These are phyloP conservation scores for Podila epigama DNA, from an alignment of 192 early-diverging fungal species.

Conservation along the genomic window DNA sequence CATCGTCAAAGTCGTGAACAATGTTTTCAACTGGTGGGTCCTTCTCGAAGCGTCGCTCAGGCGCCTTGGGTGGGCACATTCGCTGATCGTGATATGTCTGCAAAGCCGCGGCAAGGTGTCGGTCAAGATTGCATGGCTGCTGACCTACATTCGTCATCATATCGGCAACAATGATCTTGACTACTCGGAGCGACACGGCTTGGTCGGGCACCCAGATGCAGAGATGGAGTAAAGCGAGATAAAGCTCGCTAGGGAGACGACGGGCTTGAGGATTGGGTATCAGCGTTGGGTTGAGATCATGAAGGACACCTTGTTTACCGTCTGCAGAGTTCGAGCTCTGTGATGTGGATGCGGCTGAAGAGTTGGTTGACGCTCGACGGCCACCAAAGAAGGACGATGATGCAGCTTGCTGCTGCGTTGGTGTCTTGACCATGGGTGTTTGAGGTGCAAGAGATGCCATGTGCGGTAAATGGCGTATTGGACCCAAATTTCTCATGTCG, in stretches of 20 bases:
- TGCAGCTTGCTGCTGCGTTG: neutral
- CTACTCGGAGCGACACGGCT: constrained; percentile 5
- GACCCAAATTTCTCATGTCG: constrained; percentile 25
- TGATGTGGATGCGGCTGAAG: neutral
- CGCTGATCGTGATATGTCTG: constrained; percentile 30
- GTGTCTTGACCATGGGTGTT: neutral
- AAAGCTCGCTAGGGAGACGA: constrained; percentile 24
- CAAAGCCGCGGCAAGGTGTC: constrained; percentile 26
- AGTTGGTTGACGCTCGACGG: neutral
- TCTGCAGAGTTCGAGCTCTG: neutral
- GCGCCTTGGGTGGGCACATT: constrained; percentile 15
- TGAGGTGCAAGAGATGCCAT: constrained; percentile 2
- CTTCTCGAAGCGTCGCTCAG: neutral
- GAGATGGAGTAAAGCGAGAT: constrained; percentile 33
- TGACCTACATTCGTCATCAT: constrained; percentile 23
- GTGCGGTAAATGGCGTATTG: constrained; percentile 17
- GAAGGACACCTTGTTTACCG: constrained; percentile 1
- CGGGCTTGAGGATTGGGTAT: constrained; percentile 7
- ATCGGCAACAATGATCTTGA: constrained; percentile 24
- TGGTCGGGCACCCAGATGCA: constrained; percentile 13
- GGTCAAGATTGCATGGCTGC: constrained; percentile 16
- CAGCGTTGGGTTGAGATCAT: constrained; percentile 21
- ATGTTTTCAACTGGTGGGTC: neutral
- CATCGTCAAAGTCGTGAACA: neutral
- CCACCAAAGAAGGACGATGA: neutral